phyloP scores from a whole-genome alignment of 805 yeast genomes.

The Kodamaea sagamina region DNA sequence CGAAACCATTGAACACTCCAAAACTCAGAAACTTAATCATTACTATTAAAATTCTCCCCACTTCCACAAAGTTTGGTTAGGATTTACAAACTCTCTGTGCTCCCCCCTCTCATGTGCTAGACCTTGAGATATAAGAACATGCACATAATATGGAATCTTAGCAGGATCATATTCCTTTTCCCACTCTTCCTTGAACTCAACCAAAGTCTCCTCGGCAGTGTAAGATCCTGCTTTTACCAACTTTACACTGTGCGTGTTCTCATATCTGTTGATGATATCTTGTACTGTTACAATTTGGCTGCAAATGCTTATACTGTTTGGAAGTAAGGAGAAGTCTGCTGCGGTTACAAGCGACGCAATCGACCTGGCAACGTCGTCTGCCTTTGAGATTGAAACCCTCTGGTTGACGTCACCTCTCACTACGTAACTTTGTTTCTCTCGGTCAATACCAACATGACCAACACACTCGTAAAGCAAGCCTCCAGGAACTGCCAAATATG shows the following conservation, averaged over 20 bases:
- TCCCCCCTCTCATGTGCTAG: conserved; percentile 33
- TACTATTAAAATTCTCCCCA: conserved; percentile 33
- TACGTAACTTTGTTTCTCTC: conserved; percentile 35
- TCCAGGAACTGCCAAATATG: conserved; percentile 40
- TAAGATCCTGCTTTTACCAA: conserved; percentile 15
- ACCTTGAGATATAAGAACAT: conserved; percentile 37
- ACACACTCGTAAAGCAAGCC: conserved; percentile 35
- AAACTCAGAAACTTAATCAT: neutral
- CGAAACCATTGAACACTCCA: neutral
- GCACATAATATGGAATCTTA: conserved; percentile 42
- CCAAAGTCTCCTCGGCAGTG: conserved; percentile 28
- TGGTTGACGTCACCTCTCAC: conserved; percentile 43
- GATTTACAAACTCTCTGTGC: conserved; percentile 48
- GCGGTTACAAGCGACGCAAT: conserved; percentile 21
- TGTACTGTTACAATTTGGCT: conserved; percentile 43
- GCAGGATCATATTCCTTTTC: conserved; percentile 28
- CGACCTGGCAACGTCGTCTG: conserved; percentile 24
- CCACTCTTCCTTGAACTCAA: conserved; percentile 31
- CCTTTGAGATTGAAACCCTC: conserved; percentile 37
- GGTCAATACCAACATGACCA: conserved; percentile 41
- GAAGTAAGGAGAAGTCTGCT: conserved; percentile 37
- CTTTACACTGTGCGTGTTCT: conserved; percentile 36
- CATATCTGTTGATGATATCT: conserved; percentile 43
- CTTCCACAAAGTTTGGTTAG: conserved; percentile 45
- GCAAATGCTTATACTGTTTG: conserved; percentile 45